Evolutionary conservation across 192 early-diverging fungal species (phyloP), one percentile per base, ranked within the genome.

Genomic region (Lunasporangiospora selenospora): DNA sequence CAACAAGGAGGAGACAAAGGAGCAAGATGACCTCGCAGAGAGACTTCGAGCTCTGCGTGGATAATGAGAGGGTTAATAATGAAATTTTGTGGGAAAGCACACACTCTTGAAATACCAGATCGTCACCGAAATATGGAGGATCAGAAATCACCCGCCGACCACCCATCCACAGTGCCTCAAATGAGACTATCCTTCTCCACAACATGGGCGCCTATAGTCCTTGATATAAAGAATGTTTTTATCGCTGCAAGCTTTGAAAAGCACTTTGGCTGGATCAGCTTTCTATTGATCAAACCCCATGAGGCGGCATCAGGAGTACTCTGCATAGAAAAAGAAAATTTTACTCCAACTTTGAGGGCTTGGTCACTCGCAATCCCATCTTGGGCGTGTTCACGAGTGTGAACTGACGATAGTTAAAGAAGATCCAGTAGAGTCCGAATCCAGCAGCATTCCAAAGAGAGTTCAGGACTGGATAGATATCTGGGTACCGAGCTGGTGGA

Each of bases 391-490:
- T 58, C 34, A 66, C 43, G 36, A 67, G 21, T 1, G 56, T 81
- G 24, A 83, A 77, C 42, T 84, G 82, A 23, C 87, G 80, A 75
- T 89, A 92, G 62, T 90, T 89, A 59, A 92, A 93, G 61, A 94
- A 93, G 0, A 77, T 41, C 43, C 89, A 83, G 40, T 88, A 81
- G 6, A 87, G 33, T 15, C 67, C 55, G 83, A 96, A 97, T 33
- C 87, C 75, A 21, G 73, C 83, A 29, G 87, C 85, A 39, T 87
- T 85, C 53, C 89, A 76, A 1, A 89, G 45, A 12, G 89, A 87
- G 75, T 97, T 98, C 8, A 87, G 42, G 9, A 98, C 91, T 3
- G 88, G 77, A 52, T 88, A 96, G 4, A 95, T 23, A 57, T 98
- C 92, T 2, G 97, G 97, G 51, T 89, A 83, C 19, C 78, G 71